These are phyloP conservation scores for Malus sieversii DNA, from an alignment of 306 rosid species.

Conservation along the genomic window DNA sequence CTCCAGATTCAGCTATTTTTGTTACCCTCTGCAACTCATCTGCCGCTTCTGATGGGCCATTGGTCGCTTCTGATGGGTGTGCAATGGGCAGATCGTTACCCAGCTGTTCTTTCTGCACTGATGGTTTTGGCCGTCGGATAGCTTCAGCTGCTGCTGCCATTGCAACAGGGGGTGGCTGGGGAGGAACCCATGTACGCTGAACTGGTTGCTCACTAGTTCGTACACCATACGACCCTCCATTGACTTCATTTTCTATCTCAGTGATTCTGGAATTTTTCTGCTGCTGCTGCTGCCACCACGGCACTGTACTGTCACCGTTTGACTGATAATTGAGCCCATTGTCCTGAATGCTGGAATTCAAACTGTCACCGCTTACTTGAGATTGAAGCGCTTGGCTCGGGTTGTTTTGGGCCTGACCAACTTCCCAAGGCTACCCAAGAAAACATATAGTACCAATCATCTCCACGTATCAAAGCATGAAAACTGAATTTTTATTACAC, in stretches of 20 bases:
- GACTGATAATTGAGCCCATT: conserved; percentile 27
- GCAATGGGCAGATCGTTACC: conserved; percentile 36
- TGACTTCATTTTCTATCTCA: conserved; percentile 51
- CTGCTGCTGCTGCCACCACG: conserved; percentile 79
- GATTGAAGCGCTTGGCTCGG: conserved; percentile 42
- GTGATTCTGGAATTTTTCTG: conserved; percentile 53
- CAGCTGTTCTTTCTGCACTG: conserved; percentile 45
- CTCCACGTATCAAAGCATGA: conserved; percentile 15
- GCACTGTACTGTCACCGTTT: conserved; percentile 42
- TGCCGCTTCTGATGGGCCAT: conserved; percentile 42
- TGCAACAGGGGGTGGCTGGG: conserved; percentile 85
- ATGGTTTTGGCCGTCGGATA: conserved; percentile 71
- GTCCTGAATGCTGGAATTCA: conserved; percentile 33
- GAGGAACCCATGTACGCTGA: conserved; percentile 80
- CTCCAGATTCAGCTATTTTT: conserved; percentile 50
- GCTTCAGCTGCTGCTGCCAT: conserved; percentile 91
- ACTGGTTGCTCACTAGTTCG: conserved; percentile 39
- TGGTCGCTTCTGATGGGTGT: conserved; percentile 40
- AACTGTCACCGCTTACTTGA: conserved; percentile 39
- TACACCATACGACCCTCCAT: conserved; percentile 32
- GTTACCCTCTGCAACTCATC: conserved; percentile 44
- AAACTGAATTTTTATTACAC: background rate
- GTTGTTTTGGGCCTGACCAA: conserved; percentile 43
- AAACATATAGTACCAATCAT: conserved; percentile 27
- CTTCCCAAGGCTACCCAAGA: conserved; percentile 78